Evolutionary conservation across 2,329 filamentous ascomycete species (phyloP), one percentile per base, ranked within the genome.

Genomic region (Fusarium buharicum): DNA sequence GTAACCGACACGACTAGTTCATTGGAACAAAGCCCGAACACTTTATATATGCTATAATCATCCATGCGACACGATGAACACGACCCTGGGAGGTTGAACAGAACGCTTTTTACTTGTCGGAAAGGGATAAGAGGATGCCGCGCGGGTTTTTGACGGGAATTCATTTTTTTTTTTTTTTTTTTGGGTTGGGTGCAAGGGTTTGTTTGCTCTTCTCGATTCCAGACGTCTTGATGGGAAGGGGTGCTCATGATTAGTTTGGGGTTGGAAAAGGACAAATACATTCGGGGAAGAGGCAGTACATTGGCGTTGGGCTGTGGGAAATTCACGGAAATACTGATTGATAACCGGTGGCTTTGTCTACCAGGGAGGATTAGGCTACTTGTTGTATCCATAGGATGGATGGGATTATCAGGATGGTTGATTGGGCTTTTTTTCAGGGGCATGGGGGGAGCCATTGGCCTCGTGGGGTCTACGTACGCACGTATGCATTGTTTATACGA

Each of bases 301-400:
- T 62, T 61, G 69, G 69, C 69, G 69, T 71, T 71, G 57, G 64
- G 49, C 54, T 61, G 55, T 17, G 46, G 67, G 55, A 56, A 59
- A 54, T 55, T 54, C 60, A 39, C 45, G 55, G 52, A 41, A 50
- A 33, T 33, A 13, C 14, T 33, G 33, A 46, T 36, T 49, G 56
- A 57, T 52, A 40, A 43, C 39, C 39, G 59, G 58, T 41, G 41
- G 49, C 24, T 48, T 49, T 44, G 24, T 38, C 50, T 43, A 18
- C 12, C 38, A 28, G 33, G 31, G 22, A 24, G 22, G 22, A 24
- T 24, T 24, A 37, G 41, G 34, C 41, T 56, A 59, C 53, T 62
- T 58, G 40, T 64, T 50, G 52, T 48, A 43, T 30, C 41, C 17
- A 36, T n/a, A 16, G 6, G 6, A 9, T 28, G 44, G 14, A 16